Evolutionary conservation across 2,329 filamentous ascomycete species (phyloP).

Genomic region (Pseudogymnoascus sp.): DNA sequence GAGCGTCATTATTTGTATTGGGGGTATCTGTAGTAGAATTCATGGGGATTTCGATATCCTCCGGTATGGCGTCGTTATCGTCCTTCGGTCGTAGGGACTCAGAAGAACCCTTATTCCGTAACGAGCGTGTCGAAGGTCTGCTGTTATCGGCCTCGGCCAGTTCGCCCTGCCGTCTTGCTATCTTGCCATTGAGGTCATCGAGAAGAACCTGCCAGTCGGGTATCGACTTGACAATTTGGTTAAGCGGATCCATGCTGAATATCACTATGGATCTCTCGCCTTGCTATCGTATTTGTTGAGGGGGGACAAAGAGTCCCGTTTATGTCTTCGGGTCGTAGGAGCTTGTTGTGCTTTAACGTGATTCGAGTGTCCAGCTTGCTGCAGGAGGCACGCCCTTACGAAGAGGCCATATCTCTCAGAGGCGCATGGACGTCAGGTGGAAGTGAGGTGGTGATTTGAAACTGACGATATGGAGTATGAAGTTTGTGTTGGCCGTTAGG

Average conservation of each 20-base stretch:
- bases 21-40: neutral
- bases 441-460: neutral
- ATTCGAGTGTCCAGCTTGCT: neutral
- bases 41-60: neutral
- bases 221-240: conserved; percentile 46
- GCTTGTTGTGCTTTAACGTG: neutral
- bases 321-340: neutral
- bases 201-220: conserved; percentile 54
- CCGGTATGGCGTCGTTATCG: conserved; percentile 3
- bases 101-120: conserved; percentile 29
- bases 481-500: neutral
- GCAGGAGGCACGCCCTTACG: neutral
- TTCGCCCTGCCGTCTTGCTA: conserved; percentile 54
- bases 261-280: neutral
- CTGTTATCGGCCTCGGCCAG: conserved; percentile 40
- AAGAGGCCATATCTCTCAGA: conserved; percentile 3
- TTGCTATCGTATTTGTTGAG: neutral
- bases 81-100: conserved; percentile 29
- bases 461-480: neutral
- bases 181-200: conserved; percentile 53
- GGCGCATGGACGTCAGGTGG: neutral
- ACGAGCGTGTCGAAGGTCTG: conserved; percentile 29
- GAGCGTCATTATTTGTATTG: neutral
- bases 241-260: conserved; percentile 45
- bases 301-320: neutral